phyloP scores from a whole-genome alignment of 176 grass and related monocot genomes.

The Phoenix dactylifera region DNA sequence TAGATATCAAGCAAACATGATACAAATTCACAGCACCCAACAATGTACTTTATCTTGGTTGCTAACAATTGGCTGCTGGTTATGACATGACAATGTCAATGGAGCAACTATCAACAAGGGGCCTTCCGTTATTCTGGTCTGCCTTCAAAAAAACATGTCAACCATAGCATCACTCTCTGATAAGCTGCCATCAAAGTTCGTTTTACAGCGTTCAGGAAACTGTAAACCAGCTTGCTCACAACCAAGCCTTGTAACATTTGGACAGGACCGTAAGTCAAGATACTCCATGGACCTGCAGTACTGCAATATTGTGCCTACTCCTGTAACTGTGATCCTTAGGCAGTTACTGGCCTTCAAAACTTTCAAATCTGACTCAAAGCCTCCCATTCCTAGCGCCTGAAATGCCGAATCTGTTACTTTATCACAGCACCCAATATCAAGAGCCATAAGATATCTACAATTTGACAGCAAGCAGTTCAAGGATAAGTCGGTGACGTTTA shows the following conservation, averaged over 20 bases:
- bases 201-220: conserved; percentile 56
- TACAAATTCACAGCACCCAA: too few relatives aligned
- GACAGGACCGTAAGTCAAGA: conserved; percentile 66
- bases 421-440: conserved; percentile 53
- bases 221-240: conserved; percentile 64
- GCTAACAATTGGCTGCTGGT: too few relatives aligned
- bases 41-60: too few relatives aligned
- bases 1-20: too few relatives aligned
- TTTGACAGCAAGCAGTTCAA: conserved; percentile 48
- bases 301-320: conserved; percentile 25
- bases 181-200: conserved; percentile 63
- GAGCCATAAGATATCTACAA: conserved; percentile 55
- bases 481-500: conserved; percentile 53
- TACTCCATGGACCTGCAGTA: conserved; percentile 47
- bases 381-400: conserved; percentile 13
- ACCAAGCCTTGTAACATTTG: conserved; percentile 35
- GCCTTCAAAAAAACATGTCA: conserved; percentile 52
- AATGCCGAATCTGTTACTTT: conserved; percentile 63
- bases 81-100: too few relatives aligned
- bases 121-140: neutral
- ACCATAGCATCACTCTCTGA: conserved; percentile 24
- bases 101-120: too few relatives aligned
- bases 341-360: conserved; percentile 51
- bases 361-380: conserved; percentile 34
- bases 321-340: conserved; percentile 33